Evolutionary conservation across 768 basidiomycete species (phyloP).

Genomic region (Leccinum fibrillosum): DNA sequence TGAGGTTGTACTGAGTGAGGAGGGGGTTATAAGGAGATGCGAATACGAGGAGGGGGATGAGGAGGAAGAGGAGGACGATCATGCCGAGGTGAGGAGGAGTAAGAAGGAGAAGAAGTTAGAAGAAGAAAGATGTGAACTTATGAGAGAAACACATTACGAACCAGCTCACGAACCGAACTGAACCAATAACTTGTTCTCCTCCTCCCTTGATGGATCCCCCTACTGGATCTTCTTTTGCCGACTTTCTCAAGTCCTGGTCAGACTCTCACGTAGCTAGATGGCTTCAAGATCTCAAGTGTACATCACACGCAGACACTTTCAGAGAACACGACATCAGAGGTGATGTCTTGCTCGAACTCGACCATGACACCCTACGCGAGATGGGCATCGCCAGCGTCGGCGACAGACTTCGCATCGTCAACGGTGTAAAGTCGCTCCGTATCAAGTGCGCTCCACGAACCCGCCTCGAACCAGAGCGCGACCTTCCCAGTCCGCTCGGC

Average conservation of each 20-base stretch:
- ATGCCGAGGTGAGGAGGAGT: neutral
- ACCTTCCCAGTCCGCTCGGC: neutral
- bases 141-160: neutral
- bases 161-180: neutral
- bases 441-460: conserved; percentile 43
- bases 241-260: conserved; percentile 68
- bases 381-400: conserved; percentile 89
- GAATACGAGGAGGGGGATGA: conserved; percentile 35
- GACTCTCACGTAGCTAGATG: conserved; percentile 73
- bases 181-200: neutral
- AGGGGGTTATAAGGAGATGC: conserved; percentile 69
- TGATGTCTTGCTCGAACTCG: conserved; percentile 87
- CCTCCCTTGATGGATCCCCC: conserved; percentile 20
- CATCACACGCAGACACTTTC: conserved; percentile 65
- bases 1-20: conserved; percentile 74
- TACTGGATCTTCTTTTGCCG: conserved; percentile 62
- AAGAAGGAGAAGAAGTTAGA: neutral
- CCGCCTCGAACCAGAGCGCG: neutral
- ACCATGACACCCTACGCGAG: conserved; percentile 83
- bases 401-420: conserved; percentile 83
- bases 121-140: neutral
- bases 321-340: conserved; percentile 87
- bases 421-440: conserved; percentile 78
- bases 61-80: neutral
- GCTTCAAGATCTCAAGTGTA: conserved; percentile 76